These are phyloP conservation scores for Botrytis pseudocinerea DNA, from an alignment of 2,329 filamentous ascomycete genomes.

Conservation along the genomic window DNA sequence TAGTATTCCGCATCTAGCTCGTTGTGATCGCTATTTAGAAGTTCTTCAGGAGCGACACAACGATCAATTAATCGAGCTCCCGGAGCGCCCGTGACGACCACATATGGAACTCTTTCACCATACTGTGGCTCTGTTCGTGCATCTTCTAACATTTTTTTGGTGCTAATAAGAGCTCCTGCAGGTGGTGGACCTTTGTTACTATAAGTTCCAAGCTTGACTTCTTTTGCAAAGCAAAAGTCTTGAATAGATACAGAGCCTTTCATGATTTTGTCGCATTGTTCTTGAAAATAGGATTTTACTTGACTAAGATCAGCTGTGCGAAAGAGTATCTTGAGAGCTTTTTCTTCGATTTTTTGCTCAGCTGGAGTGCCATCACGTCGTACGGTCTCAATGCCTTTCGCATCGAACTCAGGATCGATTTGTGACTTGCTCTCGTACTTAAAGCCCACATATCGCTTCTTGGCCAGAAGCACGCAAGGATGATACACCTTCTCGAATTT, in stretches of 20 bases:
- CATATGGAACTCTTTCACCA: constrained; percentile 91
- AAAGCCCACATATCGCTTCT: constrained; percentile 98
- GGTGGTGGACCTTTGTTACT: constrained; percentile 77
- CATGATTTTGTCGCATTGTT: constrained; percentile 91
- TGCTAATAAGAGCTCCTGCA: constrained; percentile 84
- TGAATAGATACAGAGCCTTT: constrained; percentile 82
- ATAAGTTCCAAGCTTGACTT: constrained; percentile 89
- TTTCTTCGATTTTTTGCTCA: constrained; percentile 96
- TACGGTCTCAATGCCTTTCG: constrained; percentile 97
- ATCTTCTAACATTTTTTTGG: constrained; percentile 82
- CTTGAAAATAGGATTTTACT: constrained; percentile 87
- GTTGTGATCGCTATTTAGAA: constrained; percentile 73
- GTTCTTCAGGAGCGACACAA: constrained; percentile 81
- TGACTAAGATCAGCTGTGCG: constrained; percentile 84
- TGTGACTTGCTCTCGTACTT: constrained; percentile 85
- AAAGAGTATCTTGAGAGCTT: constrained; percentile 84
- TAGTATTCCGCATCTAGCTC: constrained; percentile 95
- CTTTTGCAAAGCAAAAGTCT: constrained; percentile 93
- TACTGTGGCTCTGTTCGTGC: constrained; percentile 88
- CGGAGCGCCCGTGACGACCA: constrained; percentile 85
- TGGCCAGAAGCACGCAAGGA: constrained; percentile 88
- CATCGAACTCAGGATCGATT: constrained; percentile 83
- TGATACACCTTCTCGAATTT: constrained; percentile 99
- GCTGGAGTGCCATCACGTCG: constrained; percentile 91
- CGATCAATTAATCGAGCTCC: constrained; percentile 84